Evolutionary conservation across 805 yeast genomes (phyloP).

Genomic region (Pichia deserticola): DNA sequence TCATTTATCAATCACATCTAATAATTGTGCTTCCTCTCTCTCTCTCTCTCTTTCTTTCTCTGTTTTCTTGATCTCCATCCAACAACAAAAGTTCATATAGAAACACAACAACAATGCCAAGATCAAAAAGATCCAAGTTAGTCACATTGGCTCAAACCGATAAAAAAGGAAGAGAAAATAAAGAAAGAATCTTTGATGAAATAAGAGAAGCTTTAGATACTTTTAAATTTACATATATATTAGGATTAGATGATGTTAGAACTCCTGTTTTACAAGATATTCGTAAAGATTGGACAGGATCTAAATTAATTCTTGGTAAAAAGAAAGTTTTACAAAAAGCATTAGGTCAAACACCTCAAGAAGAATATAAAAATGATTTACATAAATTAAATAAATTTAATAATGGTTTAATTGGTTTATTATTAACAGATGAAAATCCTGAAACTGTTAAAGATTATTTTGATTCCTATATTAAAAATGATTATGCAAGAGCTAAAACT

Average conservation of each 20-base stretch:
- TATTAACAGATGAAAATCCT: slow-evolving; percentile 84
- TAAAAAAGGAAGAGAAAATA: slow-evolving; percentile 90
- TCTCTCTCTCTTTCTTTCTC: no score
- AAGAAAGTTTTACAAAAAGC: slow-evolving; percentile 91
- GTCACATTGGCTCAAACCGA: slow-evolving; percentile 95
- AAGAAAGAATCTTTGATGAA: slow-evolving; percentile 85
- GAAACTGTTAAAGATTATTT: slow-evolving; percentile 89
- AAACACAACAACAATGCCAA: slow-evolving; percentile 59
- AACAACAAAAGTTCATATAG: no score
- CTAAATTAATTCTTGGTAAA: slow-evolving; percentile 83
- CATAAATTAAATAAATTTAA: slow-evolving; percentile 57
- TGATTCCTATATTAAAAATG: slow-evolving; percentile 65
- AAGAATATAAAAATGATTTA: slow-evolving; percentile 83
- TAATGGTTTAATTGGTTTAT: slow-evolving; percentile 76
- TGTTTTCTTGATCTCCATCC: neutral
- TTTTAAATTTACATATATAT: slow-evolving; percentile 74
- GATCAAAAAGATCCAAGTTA: slow-evolving; percentile 93
- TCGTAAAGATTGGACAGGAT: slow-evolving; percentile 88
- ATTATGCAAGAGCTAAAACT: slow-evolving; percentile 86
- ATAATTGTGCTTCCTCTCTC: no score
- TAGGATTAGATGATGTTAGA: slow-evolving; percentile 85
- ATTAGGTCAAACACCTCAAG: slow-evolving; percentile 77
- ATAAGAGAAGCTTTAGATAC: slow-evolving; percentile 75
- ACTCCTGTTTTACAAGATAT: slow-evolving; percentile 93
- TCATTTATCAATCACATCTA: no score